These are phyloP conservation scores for Fusarium concolor DNA, from an alignment of 2,329 filamentous ascomycete species.

Conservation along the genomic window DNA sequence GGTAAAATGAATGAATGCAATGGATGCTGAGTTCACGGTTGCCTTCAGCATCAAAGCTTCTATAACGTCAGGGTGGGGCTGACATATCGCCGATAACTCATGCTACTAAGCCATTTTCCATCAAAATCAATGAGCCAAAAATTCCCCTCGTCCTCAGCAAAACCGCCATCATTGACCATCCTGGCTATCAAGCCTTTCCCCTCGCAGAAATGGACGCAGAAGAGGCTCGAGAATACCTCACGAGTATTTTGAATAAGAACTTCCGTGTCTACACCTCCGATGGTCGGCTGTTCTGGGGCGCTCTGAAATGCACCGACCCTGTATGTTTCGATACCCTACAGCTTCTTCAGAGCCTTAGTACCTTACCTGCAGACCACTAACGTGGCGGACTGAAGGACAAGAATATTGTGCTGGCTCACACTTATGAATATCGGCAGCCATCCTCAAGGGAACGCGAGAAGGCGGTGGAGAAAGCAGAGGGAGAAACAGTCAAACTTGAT, in stretches of 20 bases:
- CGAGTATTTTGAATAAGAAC: slow-evolving; percentile 79
- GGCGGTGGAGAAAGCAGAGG: slow-evolving; percentile 49
- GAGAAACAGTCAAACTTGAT: slow-evolving; percentile 68
- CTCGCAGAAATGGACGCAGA: slow-evolving; percentile 59
- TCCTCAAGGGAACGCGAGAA: slow-evolving; percentile 60
- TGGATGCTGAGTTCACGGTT: slow-evolving; percentile 9
- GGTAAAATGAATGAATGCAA: not conserved
- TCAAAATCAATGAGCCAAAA: slow-evolving; percentile 18
- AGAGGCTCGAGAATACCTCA: slow-evolving; percentile 67
- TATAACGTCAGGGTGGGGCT: slow-evolving; percentile 45
- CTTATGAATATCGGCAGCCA: slow-evolving; percentile 90
- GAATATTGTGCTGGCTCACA: slow-evolving; percentile 87
- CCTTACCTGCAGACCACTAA: not conserved
- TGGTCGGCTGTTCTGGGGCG: slow-evolving; percentile 86
- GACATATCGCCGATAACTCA: slow-evolving; percentile 18
- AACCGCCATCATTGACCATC: not conserved
- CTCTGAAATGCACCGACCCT: slow-evolving; percentile 94
- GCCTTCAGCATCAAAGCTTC: slow-evolving; percentile 1
- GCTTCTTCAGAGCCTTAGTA: not conserved
- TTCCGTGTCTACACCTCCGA: slow-evolving; percentile 85
- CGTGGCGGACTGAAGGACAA: slow-evolving; percentile 70
- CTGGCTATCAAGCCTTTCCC: slow-evolving; percentile 1
- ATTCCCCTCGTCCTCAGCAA: slow-evolving; percentile 11
- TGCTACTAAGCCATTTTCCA: slow-evolving; percentile 8
- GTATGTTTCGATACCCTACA: slow-evolving; percentile 61